phyloP scores from a whole-genome alignment of 768 basidiomycete genomes.

The Zangia roseola region DNA sequence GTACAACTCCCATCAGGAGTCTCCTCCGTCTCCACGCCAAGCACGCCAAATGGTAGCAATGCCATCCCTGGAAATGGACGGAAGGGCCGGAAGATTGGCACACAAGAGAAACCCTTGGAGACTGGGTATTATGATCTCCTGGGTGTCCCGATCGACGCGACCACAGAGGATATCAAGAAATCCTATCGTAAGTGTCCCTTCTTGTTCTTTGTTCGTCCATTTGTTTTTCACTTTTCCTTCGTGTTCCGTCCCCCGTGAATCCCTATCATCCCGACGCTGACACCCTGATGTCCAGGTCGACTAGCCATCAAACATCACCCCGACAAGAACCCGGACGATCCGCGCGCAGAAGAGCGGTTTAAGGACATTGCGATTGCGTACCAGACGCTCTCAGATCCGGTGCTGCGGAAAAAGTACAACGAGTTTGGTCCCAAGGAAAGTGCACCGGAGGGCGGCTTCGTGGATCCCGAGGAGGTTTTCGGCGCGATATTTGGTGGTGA shows the following conservation, averaged over 20 bases:
- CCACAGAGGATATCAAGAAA: constrained; percentile 85
- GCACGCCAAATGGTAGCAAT: constrained; percentile 20
- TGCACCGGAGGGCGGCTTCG: constrained; percentile 78
- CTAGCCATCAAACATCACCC: constrained; percentile 90
- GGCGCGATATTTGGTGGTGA: constrained; percentile 90
- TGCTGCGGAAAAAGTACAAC: constrained; percentile 81
- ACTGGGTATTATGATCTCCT: constrained; percentile 90
- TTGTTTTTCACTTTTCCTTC: not conserved
- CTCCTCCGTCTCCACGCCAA: constrained; percentile 10
- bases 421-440: constrained; percentile 87
- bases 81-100: constrained; percentile 79
- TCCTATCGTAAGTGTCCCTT: constrained; percentile 63
- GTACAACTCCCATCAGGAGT: constrained; percentile 47
- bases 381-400: constrained; percentile 79
- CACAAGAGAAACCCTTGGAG: constrained; percentile 84
- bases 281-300: constrained; percentile 45
- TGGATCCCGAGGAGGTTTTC: constrained; percentile 83
- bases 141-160: constrained; percentile 71
- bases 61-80: constrained; percentile 22
- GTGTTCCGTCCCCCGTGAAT: no score
- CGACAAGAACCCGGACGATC: constrained; percentile 90
- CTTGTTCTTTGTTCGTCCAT: not conserved
- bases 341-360: constrained; percentile 82
- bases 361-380: constrained; percentile 89
- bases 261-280: not conserved